phyloP scores from a whole-genome alignment of 768 basidiomycete species.

The Mycena haematopus region DNA sequence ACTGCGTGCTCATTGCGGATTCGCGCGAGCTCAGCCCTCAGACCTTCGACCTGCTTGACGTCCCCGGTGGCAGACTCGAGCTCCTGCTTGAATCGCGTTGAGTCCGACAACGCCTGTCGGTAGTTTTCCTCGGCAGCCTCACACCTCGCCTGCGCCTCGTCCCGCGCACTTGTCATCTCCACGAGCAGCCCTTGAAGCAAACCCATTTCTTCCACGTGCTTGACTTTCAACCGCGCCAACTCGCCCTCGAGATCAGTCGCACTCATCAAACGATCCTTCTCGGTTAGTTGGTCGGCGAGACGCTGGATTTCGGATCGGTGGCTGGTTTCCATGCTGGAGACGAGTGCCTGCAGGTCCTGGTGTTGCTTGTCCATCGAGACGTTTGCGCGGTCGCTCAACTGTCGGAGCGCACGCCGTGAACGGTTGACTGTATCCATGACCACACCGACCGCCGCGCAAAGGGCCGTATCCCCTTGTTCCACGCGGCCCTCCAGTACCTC shows the following conservation, averaged over 20 bases:
- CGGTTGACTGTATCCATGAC: constrained; percentile 44
- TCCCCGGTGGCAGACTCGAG: constrained; percentile 37
- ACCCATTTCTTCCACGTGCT: constrained; percentile 45
- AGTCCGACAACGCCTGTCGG: constrained; percentile 40
- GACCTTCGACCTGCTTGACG: constrained; percentile 26
- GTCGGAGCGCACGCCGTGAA: constrained; percentile 35
- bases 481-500: constrained; percentile 45
- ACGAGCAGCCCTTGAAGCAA: constrained; percentile 45
- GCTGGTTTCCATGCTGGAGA: constrained; percentile 28
- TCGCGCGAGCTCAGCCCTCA: constrained; percentile 24
- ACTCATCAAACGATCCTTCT: constrained; percentile 33
- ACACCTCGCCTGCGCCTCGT: constrained; percentile 41
- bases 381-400: constrained; percentile 16
- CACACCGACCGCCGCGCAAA: constrained; percentile 47
- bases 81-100: constrained; percentile 37
- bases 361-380: constrained; percentile 25
- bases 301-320: constrained; percentile 38
- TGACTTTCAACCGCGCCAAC: constrained; percentile 40
- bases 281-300: constrained; percentile 36
- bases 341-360: constrained; percentile 19
- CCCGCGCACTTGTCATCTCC: constrained; percentile 41
- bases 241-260: constrained; percentile 35
- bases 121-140: constrained; percentile 43
- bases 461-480: constrained; percentile 40
- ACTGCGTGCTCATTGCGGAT: constrained; percentile 24